Base-by-base conservation (phyloP, 140 eudicot genomes). In the Flaveria floridana region DNA sequence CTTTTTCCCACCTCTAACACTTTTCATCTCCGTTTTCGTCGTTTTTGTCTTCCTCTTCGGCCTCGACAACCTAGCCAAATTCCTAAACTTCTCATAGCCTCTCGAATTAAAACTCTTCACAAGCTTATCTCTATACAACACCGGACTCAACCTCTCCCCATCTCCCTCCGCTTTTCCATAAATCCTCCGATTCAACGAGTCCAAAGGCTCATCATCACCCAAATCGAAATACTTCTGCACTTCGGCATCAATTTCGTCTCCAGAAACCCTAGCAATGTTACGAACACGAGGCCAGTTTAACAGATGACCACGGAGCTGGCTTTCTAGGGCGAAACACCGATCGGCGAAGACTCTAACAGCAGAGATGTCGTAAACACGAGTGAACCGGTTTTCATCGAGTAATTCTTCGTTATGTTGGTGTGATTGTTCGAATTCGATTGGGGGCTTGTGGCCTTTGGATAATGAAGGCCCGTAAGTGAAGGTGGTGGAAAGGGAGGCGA, bases 281-380 rank as follows among this genome's bases (percentile, higher is more conserved):
- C 87, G 80, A 70, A 93, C 28, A 1, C 97, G 87, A 46, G 97
- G 94, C 98, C 97, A 93, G 80, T 93, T 93, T 37, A 90, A 72
- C 3, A 90, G 73, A 84, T 93, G 98, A 23, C 98, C 98, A 6
- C 98, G 87, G 20, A 93, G 78, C 41, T 89, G 91, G 57, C 59
- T 86, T 67, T 93, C 97, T 11, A 93, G 80, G 28, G 82, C 82
- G 77, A 55, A 85, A 71, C 98, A 90, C 3, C 79, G 86, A 9
- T 86, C 85, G 2, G 97, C 78, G 2, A 88, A 88, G 56, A 93
- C 96, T 6, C 96, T 82, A 21, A 93, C 74, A 2, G 97, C 98
- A 10, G 94, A 80, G 20, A 93, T 79, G 65, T 86, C 87, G 39
- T 67, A 93, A 15, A 80, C 87, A 12, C 97, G 88, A 59, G 89